Conservation (phyloP, 129 eudicot species). For the Lonicera japonica region DNA sequence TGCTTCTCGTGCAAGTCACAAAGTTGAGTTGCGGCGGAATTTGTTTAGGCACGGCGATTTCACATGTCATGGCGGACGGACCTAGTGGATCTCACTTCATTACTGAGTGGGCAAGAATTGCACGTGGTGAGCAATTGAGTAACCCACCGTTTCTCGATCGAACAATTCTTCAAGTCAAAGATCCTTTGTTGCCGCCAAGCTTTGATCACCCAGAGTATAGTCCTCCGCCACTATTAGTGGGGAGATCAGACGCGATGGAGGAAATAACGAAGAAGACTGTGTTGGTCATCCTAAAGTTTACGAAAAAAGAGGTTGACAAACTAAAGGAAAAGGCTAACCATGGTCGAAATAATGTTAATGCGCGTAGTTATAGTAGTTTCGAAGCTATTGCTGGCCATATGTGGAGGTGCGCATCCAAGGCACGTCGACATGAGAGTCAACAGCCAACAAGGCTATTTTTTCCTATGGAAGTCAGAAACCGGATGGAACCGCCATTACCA, state of each 20-base stretch:
- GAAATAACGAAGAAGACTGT: not conserved
- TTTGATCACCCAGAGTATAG: not conserved
- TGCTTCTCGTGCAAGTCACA: constrained; percentile 28
- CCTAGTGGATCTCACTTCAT: not conserved
- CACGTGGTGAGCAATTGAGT: constrained; percentile 5
- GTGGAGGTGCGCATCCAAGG: constrained; percentile 23
- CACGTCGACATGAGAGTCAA: constrained; percentile 7
- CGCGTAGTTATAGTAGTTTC: not conserved
- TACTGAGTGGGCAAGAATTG: constrained; percentile 14
- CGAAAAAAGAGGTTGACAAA: too few relatives aligned
- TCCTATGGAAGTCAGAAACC: constrained; percentile 6
- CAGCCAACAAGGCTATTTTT: constrained; percentile 5
- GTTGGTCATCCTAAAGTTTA: not conserved
- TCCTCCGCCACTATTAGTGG: not conserved
- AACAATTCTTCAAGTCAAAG: not conserved
- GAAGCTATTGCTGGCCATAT: constrained; percentile 18
- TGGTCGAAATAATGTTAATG: not conserved
- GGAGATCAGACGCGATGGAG: not conserved
- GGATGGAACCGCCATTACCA: constrained; percentile 17
- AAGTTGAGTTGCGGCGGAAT: constrained; percentile 18
- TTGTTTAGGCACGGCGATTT: not conserved
- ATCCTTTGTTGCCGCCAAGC: not conserved
- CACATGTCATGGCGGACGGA: constrained; percentile 15
- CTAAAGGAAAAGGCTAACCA: not conserved
- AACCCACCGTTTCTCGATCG: constrained; percentile 11